These are phyloP conservation scores for Blastosporella zonata DNA, from an alignment of 1,284 basidiomycete species.

Conservation along the genomic window DNA sequence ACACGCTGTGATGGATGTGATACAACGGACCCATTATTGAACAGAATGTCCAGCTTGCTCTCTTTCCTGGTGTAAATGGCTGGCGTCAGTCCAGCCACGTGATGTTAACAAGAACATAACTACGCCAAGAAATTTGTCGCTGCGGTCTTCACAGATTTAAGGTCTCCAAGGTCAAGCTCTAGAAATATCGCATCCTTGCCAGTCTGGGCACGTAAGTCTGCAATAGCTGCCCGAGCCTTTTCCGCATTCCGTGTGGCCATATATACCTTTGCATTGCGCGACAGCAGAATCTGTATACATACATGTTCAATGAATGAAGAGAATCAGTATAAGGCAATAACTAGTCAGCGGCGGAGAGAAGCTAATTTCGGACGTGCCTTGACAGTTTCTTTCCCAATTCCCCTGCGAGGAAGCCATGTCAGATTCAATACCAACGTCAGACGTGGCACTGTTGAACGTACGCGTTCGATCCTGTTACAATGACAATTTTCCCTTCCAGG, in stretches of 20 bases:
- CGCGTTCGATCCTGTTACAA: constrained; percentile 32
- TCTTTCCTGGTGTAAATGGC: constrained; percentile 21
- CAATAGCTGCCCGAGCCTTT: constrained; percentile 47
- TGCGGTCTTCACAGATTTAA: constrained; percentile 45
- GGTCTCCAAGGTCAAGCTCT: constrained; percentile 52
- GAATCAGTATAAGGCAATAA: too few species aligned
- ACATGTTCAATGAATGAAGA: too few species aligned
- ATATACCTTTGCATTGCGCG: constrained; percentile 57
- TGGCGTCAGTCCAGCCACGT: too few species aligned
- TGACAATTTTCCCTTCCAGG: constrained; percentile 42
- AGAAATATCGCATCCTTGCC: constrained; percentile 47
- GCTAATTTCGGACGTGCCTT: too few species aligned
- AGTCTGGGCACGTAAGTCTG: constrained; percentile 40
- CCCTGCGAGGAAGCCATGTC: not conserved
- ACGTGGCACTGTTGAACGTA: not conserved
- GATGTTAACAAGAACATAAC: not conserved
- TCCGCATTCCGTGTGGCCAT: constrained; percentile 46
- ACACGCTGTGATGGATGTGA: not conserved
- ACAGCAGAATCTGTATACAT: constrained; percentile 38
- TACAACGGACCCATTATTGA: constrained; percentile 31
- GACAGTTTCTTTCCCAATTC: constrained; percentile 2
- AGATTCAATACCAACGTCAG: not conserved
- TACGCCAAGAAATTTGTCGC: constrained; percentile 41
- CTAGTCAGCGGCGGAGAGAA: too few species aligned
- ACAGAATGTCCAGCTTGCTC: constrained; percentile 27